phyloP scores from a whole-genome alignment of 495 filamentous ascomycete species.

The Penicillium goetzii region DNA sequence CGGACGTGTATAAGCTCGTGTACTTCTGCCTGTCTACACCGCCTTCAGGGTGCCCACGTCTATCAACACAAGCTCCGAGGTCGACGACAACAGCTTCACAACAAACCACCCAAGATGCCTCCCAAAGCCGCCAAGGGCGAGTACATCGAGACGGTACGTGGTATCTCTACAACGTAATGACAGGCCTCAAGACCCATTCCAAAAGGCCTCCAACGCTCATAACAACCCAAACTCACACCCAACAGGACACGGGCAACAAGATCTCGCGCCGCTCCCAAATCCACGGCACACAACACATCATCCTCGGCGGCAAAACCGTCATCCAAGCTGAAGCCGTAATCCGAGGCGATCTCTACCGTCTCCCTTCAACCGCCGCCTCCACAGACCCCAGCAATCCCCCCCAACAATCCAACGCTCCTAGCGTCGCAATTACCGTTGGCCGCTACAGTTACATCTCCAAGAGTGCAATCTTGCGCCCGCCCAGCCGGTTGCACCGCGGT shows the following conservation, averaged over 20 bases:
- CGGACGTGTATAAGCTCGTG: neutral
- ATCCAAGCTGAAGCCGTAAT: conserved; percentile 91
- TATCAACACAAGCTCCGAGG: conserved; percentile 13
- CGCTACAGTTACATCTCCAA: conserved; percentile 84
- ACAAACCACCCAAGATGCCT: conserved; percentile 58
- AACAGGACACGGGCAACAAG: conserved; percentile 95
- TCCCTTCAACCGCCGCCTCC: conserved; percentile 36
- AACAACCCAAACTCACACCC: conserved; percentile 13
- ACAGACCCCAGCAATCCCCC: conserved; percentile 27
- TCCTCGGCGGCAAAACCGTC: conserved; percentile 93
- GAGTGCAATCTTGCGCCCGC: conserved; percentile 73
- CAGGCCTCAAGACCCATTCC: neutral
- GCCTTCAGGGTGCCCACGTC: conserved; percentile 12
- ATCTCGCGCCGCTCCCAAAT: conserved; percentile 89
- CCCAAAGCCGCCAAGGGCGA: conserved; percentile 80
- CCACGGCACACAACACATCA: conserved; percentile 94
- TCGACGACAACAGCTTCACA: conserved; percentile 6
- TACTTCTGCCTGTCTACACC: conserved; percentile 12
- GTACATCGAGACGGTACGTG: conserved; percentile 90
- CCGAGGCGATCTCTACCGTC: conserved; percentile 81
- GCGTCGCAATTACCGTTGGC: conserved; percentile 75
- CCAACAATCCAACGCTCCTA: conserved; percentile 33
- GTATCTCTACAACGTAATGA: neutral
- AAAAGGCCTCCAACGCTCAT: neutral
- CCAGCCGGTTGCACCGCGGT: conserved; percentile 66